Evolutionary conservation across 192 early-diverging fungal genomes (phyloP).

Genomic region (Coemansia sp.): DNA sequence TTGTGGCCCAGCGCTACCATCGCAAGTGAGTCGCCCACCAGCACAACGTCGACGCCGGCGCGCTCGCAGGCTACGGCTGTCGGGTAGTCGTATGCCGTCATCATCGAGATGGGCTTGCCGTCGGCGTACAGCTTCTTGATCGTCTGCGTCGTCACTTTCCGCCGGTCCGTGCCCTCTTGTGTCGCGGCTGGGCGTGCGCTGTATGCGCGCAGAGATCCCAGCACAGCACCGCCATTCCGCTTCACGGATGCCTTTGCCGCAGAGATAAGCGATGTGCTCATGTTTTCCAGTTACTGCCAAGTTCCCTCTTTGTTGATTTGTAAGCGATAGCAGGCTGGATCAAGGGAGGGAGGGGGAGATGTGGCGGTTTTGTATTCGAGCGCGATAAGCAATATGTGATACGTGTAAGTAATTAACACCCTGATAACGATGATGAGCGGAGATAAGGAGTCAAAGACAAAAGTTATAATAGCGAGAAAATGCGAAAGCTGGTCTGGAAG

Average conservation of each 20-base stretch:
- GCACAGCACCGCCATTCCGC: neutral
- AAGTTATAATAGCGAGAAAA: neutral
- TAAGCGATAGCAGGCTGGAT: neutral
- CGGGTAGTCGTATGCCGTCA: constrained; percentile 98
- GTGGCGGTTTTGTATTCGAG: constrained; percentile 28
- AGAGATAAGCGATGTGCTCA: neutral
- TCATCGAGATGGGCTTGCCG: constrained; percentile 79
- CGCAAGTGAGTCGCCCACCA: constrained; percentile 95
- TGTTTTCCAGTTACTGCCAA: neutral
- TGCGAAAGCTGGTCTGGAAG: neutral
- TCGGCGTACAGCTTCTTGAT: constrained; percentile 71
- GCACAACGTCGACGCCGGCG: constrained; percentile 78
- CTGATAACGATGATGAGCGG: too few relatives aligned
- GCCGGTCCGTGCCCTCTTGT: constrained; percentile 25
- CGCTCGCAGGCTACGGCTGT: constrained; percentile 79
- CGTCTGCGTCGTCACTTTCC: constrained; percentile 86
- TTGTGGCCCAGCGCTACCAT: constrained; percentile 95
- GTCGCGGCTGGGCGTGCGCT: constrained; percentile 33
- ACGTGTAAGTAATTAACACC: neutral
- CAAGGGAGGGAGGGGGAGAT: neutral
- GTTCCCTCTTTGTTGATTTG: neutral
- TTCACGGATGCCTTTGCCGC: too few relatives aligned
- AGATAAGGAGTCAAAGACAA: neutral
- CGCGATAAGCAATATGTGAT: constrained; percentile 3
- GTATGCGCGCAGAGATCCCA: constrained; percentile 28